These are phyloP conservation scores for Xylaria sp. DNA, from an alignment of 2,329 filamentous ascomycete genomes.

Conservation along the genomic window DNA sequence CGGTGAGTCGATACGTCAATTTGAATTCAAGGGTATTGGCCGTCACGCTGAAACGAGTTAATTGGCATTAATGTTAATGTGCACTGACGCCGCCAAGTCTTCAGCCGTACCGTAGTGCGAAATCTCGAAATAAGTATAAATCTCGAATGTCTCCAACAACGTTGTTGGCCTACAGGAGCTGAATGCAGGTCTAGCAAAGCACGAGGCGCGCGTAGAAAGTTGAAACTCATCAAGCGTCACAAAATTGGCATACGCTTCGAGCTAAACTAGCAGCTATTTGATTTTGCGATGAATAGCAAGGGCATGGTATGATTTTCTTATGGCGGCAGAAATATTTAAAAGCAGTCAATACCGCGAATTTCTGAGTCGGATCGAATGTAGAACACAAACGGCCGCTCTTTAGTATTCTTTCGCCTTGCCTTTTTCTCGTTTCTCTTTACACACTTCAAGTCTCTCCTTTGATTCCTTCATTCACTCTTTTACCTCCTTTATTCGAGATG, in stretches of 20 bases:
- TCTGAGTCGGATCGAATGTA: not conserved
- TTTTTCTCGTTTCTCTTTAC: not conserved
- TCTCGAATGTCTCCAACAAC: not conserved
- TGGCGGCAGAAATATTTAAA: not conserved
- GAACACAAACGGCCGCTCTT: not conserved
- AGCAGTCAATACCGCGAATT: not conserved
- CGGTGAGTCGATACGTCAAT: not conserved
- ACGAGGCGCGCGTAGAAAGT: not conserved
- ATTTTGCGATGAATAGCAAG: not conserved
- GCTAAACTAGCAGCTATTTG: not conserved
- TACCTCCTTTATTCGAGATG: not conserved
- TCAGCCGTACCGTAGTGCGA: not conserved
- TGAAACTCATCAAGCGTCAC: not conserved
- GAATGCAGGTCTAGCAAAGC: not conserved
- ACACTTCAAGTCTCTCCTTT: not conserved
- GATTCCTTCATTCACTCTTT: not conserved
- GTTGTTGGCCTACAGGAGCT: not conserved
- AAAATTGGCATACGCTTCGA: not conserved
- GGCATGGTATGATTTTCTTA: not conserved
- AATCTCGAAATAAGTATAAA: not conserved
- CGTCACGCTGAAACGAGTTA: not conserved
- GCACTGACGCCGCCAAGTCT: not conserved
- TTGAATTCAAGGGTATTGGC: not conserved
- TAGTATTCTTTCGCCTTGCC: not conserved
- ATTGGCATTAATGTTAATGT: not conserved